Base-by-base conservation (phyloP, 2,329 filamentous ascomycete species). In the Fusarium haematococcum region DNA sequence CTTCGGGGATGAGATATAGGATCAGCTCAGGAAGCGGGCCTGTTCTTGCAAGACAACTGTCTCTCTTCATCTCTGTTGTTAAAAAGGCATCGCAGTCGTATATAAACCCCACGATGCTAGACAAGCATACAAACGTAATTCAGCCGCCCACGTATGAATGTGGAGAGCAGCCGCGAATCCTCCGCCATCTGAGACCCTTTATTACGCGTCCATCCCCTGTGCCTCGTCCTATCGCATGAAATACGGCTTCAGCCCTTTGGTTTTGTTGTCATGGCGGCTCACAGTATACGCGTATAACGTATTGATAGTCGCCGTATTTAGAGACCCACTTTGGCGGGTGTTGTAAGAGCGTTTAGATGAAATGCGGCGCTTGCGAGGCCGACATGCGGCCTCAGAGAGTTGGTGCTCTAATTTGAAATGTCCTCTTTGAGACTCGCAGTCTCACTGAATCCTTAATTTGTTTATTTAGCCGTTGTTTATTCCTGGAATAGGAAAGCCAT, bases 221-320 rank as follows among this genome's bases (percentile, higher is more conserved):
- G 5, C 5, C 18, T 20, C 35, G 20, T 37, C 35, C 56, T 59
- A 39, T 59, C 56, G 56, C 56, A 41, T 59, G 16, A 41, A 59
- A 59, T 59, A 27, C 56, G 56, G 23, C 25, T 41, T 37, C 35
- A 18, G 10, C 30, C 23, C 48, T 54, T 54, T 39, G 2, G 33
- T 30, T 16, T 4, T 2, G 32, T 4, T 63, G 39, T 27, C 27
- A 39, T 50, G 33, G 25, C n/a, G 33, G n/a, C 33, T 35, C 23
- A 13, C 52, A n/a, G n/a, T 30, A 63, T 63, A 63, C 48, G 61
- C 61, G 61, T 63, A 63, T 56, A 56, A 20, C 59, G 59, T 62
- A 62, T 48, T 50, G 43, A 43, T 3, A 43, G n/a, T 20, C 2
- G n/a, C 61, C 45, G 61, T 60, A 60, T 60, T 45, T 23, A 11